Conservation (phyloP, 2,329 filamentous ascomycete genomes). For the Whalleya microplaca region DNA sequence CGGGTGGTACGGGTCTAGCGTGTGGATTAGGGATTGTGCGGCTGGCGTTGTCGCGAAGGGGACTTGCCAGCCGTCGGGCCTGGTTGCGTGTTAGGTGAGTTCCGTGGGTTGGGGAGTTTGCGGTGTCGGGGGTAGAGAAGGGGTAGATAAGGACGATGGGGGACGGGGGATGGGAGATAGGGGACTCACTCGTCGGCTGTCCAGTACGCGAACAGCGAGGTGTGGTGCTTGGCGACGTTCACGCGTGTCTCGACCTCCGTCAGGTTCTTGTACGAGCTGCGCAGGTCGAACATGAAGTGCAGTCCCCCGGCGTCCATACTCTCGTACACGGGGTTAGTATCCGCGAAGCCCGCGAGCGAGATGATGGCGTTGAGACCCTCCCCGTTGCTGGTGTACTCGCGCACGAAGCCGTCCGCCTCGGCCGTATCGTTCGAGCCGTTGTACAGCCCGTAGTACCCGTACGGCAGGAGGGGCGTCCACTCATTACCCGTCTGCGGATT, state of each 20-base stretch:
- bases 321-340: conserved; percentile 42
- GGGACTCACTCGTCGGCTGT: conserved; percentile 47
- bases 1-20: conserved; percentile 64
- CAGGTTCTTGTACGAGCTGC: conserved; percentile 49
- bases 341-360: conserved; percentile 45
- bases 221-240: conserved; percentile 43
- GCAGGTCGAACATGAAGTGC: conserved; percentile 50
- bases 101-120: not conserved
- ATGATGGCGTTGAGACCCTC: conserved; percentile 51
- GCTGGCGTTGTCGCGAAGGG: conserved; percentile 51
- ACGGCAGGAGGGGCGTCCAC: conserved; percentile 49
- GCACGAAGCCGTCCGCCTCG: conserved; percentile 41
- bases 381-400: conserved; percentile 40
- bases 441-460: conserved; percentile 49
- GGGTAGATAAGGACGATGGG: not conserved
- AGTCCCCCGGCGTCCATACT: conserved; percentile 46
- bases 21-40: conserved; percentile 43
- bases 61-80: conserved; percentile 59
- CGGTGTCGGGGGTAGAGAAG: not conserved
- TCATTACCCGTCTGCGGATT: conserved; percentile 39
- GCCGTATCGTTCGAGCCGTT: conserved; percentile 38
- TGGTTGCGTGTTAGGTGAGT: conserved; percentile 17
- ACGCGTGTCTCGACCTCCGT: conserved; percentile 45
- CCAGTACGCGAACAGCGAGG: conserved; percentile 50
- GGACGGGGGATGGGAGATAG: not conserved